Base-by-base conservation (phyloP, 139 green algal species). In the Gonium pectorale region DNA sequence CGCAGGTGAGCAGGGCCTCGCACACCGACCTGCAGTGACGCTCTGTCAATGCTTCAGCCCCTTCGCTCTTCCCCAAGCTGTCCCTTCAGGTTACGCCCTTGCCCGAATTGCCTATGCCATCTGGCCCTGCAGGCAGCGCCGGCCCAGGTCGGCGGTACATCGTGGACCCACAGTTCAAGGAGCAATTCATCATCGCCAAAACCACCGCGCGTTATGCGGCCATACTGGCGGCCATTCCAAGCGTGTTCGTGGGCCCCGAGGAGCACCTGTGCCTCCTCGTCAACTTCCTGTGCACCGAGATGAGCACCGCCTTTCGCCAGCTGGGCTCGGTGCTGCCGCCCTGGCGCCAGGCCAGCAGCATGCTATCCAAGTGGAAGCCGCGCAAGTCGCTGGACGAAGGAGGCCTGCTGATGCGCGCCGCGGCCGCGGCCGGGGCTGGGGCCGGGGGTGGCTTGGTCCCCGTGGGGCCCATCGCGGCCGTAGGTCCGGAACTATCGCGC, bases 331-430 rank as follows among this genome's bases (percentile, higher is more conserved):
- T 92, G 33, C 70, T 96, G 70, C 93, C 93, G 22, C 93, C 93
- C 15, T 96, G 93, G 93, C 90, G 93, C 33, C 86, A 91, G 24
- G 72, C 74, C 41, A 89, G 83, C 33, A 90, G 80, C 84, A 90
- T 96, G 91, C 86, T 96, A 26, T 90, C 69, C 75, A 96, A 96
- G 81, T 95, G 91, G 91, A 79, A 79, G 62, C 81, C 82, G 8
- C 69, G 77, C n/a, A 90, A 88, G 73, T 67, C 40, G 5, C 26
- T 90, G 24, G 86, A 87, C 41, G 66, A 70, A 59, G 17, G 13
- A 13, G 4, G n/a, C 5, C 33, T 64, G 49, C 13, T 15, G 46
- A 15, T 15, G 46, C 13, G 11, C 11, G 13, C 13, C 13, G 13
- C 11, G 46, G 13, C 11, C 13, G 46, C 15, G 46, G 13, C 11